Evolutionary conservation across 345 rosid genomes (phyloP).

Genomic region (Eutrema heterophyllum): DNA sequence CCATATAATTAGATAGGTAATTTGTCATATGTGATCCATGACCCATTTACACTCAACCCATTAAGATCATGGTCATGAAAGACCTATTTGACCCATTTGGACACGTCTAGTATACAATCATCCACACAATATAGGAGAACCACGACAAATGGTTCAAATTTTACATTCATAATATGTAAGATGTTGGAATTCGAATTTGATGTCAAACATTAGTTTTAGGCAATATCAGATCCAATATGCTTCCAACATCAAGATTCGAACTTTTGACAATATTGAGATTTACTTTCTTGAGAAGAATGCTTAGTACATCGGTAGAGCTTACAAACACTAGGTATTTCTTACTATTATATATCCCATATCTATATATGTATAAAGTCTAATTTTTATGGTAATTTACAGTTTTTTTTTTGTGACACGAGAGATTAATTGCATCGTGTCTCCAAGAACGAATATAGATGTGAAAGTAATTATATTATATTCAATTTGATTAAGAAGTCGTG

Average conservation of each 20-base stretch:
- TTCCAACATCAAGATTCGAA: background rate
- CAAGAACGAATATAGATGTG: background rate
- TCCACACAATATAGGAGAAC: background rate
- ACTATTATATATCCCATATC: background rate
- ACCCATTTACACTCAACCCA: too few species aligned
- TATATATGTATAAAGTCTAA: background rate
- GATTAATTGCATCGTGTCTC: background rate
- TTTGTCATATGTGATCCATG: too few species aligned
- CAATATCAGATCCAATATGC: background rate
- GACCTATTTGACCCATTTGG: too few species aligned
- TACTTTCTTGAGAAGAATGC: background rate
- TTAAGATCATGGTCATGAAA: too few species aligned
- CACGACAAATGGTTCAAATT: background rate
- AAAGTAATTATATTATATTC: background rate
- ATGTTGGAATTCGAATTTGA: background rate
- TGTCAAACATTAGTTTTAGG: background rate
- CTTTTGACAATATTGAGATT: too few species aligned
- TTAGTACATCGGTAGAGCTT: background rate
- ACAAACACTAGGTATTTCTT: background rate
- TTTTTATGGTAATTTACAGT: background rate
- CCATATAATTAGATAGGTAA: too few species aligned
- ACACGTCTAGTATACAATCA: background rate
- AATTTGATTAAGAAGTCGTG: constrained; percentile 9
- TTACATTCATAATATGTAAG: background rate
- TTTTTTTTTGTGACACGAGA: background rate